Base-by-base conservation (phyloP, 441 rosid genomes). In the Theobroma grandiflorum region DNA sequence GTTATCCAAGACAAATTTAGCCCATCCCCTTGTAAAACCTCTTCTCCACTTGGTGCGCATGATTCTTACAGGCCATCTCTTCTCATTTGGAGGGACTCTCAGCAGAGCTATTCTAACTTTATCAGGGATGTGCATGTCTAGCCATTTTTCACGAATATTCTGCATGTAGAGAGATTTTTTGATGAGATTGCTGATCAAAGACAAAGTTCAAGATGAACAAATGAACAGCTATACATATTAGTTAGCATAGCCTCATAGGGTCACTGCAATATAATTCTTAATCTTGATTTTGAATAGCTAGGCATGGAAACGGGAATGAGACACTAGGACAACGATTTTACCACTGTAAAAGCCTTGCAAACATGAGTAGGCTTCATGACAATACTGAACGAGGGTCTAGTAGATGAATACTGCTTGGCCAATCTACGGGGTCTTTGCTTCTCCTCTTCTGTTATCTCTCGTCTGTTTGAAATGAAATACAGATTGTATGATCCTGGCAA, bases 301-400 rank as follows among this genome's bases (percentile, higher is more conserved):
- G 63, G 64, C 64, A 59, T 22, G 4, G 6, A 69, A 31, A 45
- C 20, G 58, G 16, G 37, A 26, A 65, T 7, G 70, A 33, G n/a
- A 65, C 8, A 65, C 37, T 15, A 18, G 70, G 45, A 35, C 3
- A 33, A 72, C 18, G 47, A 38, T 66, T 31, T 72, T 72, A 72
- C 75, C 47, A 35, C 40, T 49, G 4, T 2, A 37, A 72, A 72
- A 14, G 15, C 20, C 62, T 7, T 26, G 14, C 2, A 16, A 31
- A 72, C 75, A 52, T 52, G 58, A n/a, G 75, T 31, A 72, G 61
- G 20, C 47, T 52, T 72, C 75, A 52, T 72, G 1, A 72, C 43
- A 52, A 72, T 2, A 8, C 7, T 31, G 38, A 72, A 72, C 3
- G 22, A 72, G 38, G 75, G 62, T 50, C 37, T 72, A 16, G 45